Percentiles rank a stretch among this genome's conserved stretches.
phyloP scores from a whole-genome alignment of 768 basidiomycete genomes.

The Pleurotus giganteus region DNA sequence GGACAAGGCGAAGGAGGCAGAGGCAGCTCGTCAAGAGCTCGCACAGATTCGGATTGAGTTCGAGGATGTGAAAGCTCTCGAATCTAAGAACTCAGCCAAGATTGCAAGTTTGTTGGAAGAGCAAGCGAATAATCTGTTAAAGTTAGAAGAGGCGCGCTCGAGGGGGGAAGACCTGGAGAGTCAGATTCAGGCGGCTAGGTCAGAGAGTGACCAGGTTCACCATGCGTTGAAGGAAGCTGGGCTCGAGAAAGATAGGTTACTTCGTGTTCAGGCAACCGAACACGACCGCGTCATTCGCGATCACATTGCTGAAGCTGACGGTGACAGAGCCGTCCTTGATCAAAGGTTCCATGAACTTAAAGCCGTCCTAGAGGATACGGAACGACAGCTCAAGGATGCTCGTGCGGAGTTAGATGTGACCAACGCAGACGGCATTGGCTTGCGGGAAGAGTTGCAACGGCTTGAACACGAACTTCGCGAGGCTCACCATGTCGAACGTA shows the following conservation, averaged over 20 bases:
- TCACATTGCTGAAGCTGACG: conserved; percentile 89
- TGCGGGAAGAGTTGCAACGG: conserved; percentile 72
- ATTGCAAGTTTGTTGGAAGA: conserved; percentile 69
- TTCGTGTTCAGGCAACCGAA: conserved; percentile 70
- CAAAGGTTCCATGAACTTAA: conserved; percentile 78
- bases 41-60: conserved; percentile 57
- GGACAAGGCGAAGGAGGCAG: conserved; percentile 59
- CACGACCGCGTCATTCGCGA: conserved; percentile 71
- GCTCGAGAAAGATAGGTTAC: conserved; percentile 74
- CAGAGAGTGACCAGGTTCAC: conserved; percentile 72
- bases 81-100: conserved; percentile 61
- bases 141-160: conserved; percentile 71
- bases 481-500: conserved; percentile 61
- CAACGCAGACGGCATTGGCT: conserved; percentile 62
- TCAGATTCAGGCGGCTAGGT: conserved; percentile 67
- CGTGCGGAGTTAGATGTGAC: conserved; percentile 60
- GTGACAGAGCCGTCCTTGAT: conserved; percentile 90
- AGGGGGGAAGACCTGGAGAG: conserved; percentile 74
- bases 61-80: conserved; percentile 66
- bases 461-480: conserved; percentile 70
- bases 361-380: conserved; percentile 57
- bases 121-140: conserved; percentile 67
- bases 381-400: conserved; percentile 63
- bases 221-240: conserved; percentile 65
- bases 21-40: conserved; percentile 61